Conservation (phyloP, 805 yeast genomes). For the Torulaspora delbrueckii region DNA sequence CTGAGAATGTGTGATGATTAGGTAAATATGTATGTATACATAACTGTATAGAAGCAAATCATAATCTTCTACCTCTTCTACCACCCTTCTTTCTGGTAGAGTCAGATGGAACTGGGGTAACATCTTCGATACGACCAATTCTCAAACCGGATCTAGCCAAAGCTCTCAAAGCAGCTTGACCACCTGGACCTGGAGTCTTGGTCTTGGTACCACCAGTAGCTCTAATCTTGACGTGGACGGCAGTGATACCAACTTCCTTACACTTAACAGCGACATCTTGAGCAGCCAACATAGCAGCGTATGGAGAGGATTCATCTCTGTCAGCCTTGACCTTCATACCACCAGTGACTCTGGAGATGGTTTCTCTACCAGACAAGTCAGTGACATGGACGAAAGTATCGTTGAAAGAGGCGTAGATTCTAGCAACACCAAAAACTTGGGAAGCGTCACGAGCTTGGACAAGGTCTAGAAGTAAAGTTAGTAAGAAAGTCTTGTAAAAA, state of each 20-base stretch:
- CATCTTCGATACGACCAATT: conserved; percentile 99
- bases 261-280: conserved; percentile 99
- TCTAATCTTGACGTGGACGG: conserved; percentile 99
- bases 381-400: conserved; percentile 99
- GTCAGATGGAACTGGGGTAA: conserved; percentile 99
- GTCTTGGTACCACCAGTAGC: conserved; percentile 99
- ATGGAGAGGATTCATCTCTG: conserved; percentile 99
- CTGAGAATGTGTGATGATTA: not conserved
- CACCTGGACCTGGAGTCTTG: conserved; percentile 99
- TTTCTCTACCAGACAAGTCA: conserved; percentile 99
- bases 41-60: conserved; percentile 24
- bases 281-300: conserved; percentile 99
- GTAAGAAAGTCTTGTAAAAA: conserved; percentile 10
- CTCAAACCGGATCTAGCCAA: conserved; percentile 99
- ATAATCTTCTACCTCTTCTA: conserved; percentile 99
- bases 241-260: conserved; percentile 99
- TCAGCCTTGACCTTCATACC: conserved; percentile 99
- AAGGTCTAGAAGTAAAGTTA: conserved; percentile 32
- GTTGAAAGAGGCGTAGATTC: conserved; percentile 99
- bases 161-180: conserved; percentile 99
- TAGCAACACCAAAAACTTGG: conserved; percentile 99
- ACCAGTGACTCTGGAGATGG: conserved; percentile 99
- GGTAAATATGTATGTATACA: conserved; percentile 1
- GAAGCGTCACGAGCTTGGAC: conserved; percentile 89
- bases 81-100: conserved; percentile 99